These are phyloP conservation scores for Fraxinus floribunda DNA, from an alignment of 305 asterid genomes.

Conservation along the genomic window DNA sequence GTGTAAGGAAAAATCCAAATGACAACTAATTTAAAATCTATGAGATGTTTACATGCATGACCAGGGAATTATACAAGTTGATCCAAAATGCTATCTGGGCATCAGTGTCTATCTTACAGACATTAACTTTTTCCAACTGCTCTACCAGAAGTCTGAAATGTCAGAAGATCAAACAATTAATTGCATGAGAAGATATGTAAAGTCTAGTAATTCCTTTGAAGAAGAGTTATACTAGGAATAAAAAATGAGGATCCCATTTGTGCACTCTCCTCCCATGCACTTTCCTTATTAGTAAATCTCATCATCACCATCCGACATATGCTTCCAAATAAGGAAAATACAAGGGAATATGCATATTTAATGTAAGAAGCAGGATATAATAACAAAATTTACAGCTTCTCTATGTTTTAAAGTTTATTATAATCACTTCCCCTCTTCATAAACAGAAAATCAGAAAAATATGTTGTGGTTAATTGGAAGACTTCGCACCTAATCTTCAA, in stretches of 20 bases:
- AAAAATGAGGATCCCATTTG: background rate
- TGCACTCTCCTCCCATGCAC: background rate
- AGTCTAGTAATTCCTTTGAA: background rate
- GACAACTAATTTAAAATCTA: background rate
- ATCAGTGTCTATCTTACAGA: slow-evolving; percentile 43
- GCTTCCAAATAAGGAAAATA: background rate
- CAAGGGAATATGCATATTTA: background rate
- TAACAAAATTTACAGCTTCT: background rate
- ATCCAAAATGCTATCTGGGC: slow-evolving; percentile 60
- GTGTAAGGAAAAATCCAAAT: background rate
- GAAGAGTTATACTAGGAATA: background rate
- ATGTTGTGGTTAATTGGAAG: background rate
- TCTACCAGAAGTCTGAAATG: slow-evolving; percentile 52
- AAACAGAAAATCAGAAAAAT: background rate
- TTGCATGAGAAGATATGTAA: background rate
- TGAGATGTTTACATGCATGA: slow-evolving; percentile 51
- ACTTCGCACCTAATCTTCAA: background rate
- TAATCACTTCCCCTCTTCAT: background rate
- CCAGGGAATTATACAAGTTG: slow-evolving; percentile 60
- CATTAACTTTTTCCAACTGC: slow-evolving; percentile 49
- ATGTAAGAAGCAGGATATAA: background rate
- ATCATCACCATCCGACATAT: background rate
- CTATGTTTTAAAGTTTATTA: background rate
- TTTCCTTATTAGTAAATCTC: background rate
- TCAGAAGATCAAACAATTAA: background rate